phyloP scores from a whole-genome alignment of 2,329 filamentous ascomycete genomes.

The Ophiostoma ulmi region DNA sequence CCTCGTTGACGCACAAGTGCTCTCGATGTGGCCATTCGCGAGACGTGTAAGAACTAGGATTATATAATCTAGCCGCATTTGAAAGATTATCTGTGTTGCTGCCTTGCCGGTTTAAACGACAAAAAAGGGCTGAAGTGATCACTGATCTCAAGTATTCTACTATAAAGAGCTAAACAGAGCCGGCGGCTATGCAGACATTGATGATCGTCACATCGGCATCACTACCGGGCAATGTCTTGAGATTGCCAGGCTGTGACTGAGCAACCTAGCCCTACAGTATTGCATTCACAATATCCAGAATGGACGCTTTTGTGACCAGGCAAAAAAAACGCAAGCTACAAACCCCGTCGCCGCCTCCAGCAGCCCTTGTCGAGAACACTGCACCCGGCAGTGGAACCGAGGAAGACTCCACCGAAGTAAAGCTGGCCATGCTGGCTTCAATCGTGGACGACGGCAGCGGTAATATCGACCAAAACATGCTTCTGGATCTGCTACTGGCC shows the following conservation, averaged over 20 bases:
- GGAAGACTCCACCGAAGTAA: slow-evolving; percentile 82
- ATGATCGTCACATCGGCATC: background rate
- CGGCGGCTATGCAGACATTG: background rate
- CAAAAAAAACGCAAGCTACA: slow-evolving; percentile 45
- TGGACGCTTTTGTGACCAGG: slow-evolving; percentile 55
- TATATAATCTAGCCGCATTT: background rate
- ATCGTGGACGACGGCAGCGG: slow-evolving; percentile 55
- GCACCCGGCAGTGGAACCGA: slow-evolving; percentile 29
- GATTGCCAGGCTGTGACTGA: background rate
- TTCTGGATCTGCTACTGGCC: slow-evolving; percentile 74
- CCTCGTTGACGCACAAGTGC: background rate
- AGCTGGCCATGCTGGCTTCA: slow-evolving; percentile 77
- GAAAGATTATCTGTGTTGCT: background rate
- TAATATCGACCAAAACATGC: slow-evolving; percentile 50
- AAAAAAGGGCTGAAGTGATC: background rate
- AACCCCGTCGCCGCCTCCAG: slow-evolving; percentile 23
- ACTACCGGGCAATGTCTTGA: background rate
- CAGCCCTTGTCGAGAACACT: background rate
- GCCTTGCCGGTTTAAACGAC: background rate
- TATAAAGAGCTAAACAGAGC: background rate
- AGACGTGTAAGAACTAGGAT: background rate
- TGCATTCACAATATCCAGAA: slow-evolving; percentile 30
- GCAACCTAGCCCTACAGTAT: background rate
- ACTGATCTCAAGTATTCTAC: background rate
- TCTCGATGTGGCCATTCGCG: background rate